phyloP scores from a whole-genome alignment of 176 grass and related monocot genomes.

The Luzula sylvatica region DNA sequence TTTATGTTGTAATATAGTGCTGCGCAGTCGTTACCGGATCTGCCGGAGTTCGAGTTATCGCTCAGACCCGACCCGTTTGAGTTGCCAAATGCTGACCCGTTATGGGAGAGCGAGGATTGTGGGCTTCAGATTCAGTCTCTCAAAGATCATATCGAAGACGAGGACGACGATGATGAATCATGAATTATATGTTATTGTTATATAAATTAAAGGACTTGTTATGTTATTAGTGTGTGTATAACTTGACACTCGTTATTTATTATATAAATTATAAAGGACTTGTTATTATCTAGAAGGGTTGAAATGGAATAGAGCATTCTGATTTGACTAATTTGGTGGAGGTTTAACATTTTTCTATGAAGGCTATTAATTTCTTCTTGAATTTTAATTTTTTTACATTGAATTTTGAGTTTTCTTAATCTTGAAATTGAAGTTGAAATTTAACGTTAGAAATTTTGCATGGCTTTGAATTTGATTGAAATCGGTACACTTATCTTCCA shows the following conservation, averaged over 20 bases:
- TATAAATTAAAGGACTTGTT: not conserved
- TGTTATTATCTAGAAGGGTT: not conserved
- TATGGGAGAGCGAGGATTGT: slow-evolving; percentile 55
- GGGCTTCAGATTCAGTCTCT: slow-evolving; percentile 77
- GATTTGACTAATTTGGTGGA: too few species aligned
- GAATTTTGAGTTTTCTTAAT: too few species aligned
- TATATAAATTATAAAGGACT: not conserved
- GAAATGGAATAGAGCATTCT: not conserved
- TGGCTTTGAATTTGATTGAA: too few species aligned
- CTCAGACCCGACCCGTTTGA: slow-evolving; percentile 71
- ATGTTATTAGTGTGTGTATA: slow-evolving; percentile 13
- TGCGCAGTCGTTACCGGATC: slow-evolving; percentile 63
- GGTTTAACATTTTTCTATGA: too few species aligned
- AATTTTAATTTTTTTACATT: too few species aligned
- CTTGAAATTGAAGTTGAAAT: too few species aligned
- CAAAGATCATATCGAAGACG: slow-evolving; percentile 68
- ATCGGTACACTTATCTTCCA: too few species aligned
- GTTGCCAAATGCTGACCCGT: slow-evolving; percentile 45
- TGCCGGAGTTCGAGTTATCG: slow-evolving; percentile 77
- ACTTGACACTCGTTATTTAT: slow-evolving; percentile 4
- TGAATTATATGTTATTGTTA: slow-evolving; percentile 1
- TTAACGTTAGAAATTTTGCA: too few species aligned
- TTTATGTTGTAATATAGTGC: slow-evolving; percentile 37
- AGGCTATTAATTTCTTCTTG: too few species aligned
- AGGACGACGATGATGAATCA: slow-evolving; percentile 31